Evolutionary conservation across 768 basidiomycete genomes (phyloP).

Genomic region (Tricholoma furcatifolium): DNA sequence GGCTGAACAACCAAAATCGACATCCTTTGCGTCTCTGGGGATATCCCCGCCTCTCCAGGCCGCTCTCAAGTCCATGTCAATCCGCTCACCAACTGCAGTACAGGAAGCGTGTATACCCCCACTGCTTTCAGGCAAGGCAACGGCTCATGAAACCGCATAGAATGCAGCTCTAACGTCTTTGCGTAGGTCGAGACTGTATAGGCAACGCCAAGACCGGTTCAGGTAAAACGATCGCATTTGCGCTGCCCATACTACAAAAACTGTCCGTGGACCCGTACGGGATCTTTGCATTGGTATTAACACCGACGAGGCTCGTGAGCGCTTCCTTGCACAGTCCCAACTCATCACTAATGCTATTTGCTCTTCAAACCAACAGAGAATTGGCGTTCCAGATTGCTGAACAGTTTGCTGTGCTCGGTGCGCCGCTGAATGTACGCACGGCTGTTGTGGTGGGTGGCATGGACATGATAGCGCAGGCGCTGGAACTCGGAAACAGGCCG

Average conservation of each 20-base stretch:
- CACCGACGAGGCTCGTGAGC: conserved; percentile 80
- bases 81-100: conserved; percentile 80
- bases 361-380: conserved; percentile 60
- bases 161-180: not conserved
- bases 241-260: conserved; percentile 89
- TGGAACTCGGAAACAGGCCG: conserved; percentile 81
- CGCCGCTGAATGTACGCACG: conserved; percentile 76
- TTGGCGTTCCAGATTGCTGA: conserved; percentile 97
- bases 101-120: conserved; percentile 90
- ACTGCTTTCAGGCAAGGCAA: conserved; percentile 63
- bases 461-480: conserved; percentile 95
- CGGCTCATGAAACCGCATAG: conserved; percentile 12
- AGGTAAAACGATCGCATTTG: conserved; percentile 97
- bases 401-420: conserved; percentile 90
- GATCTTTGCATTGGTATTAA: conserved; percentile 89
- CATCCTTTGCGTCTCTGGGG: conserved; percentile 56
- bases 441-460: conserved; percentile 95
- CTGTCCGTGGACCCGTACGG: conserved; percentile 91
- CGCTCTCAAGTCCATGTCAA: conserved; percentile 81
- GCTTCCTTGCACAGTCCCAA: not conserved
- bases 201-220: conserved; percentile 98
- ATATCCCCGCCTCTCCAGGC: conserved; percentile 58
- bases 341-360: not conserved
- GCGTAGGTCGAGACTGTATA: conserved; percentile 87
- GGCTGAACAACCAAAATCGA: conserved; percentile 5